Conservation (phyloP, 306 rosid genomes). For the Cucurbita moschata region DNA sequence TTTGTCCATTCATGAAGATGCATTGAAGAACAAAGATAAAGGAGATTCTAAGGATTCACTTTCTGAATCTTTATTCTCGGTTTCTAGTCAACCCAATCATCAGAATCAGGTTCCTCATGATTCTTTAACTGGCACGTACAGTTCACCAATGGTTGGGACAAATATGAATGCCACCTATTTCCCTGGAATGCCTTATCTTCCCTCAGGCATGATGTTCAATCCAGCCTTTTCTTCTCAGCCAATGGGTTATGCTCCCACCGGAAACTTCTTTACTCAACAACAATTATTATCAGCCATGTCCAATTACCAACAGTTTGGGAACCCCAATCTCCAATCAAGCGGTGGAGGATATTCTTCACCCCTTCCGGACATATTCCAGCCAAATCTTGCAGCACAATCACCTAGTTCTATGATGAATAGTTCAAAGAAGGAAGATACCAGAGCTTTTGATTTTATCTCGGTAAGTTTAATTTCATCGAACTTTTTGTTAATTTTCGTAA, state of each 20-base stretch:
- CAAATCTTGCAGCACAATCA: constrained; percentile 42
- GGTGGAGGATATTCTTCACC: constrained; percentile 34
- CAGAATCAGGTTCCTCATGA: constrained; percentile 27
- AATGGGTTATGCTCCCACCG: constrained; percentile 58
- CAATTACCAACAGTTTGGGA: constrained; percentile 56
- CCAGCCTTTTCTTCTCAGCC: constrained; percentile 65
- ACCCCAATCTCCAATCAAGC: constrained; percentile 34
- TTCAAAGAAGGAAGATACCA: constrained; percentile 82
- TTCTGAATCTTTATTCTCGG: constrained; percentile 40
- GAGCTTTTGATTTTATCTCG: constrained; percentile 92
- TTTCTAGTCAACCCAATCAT: constrained; percentile 21
- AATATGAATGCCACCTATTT: constrained; percentile 49
- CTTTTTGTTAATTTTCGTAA: neutral
- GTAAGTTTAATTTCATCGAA: constrained; percentile 37
- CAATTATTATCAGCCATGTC: constrained; percentile 77
- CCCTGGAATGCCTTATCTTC: constrained; percentile 43
- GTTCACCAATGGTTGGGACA: constrained; percentile 36
- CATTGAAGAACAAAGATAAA: constrained; percentile 31
- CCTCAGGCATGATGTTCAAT: constrained; percentile 56
- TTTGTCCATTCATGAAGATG: constrained; percentile 44
- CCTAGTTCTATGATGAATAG: constrained; percentile 44
- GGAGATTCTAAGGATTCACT: constrained; percentile 24
- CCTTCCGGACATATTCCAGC: constrained; percentile 78
- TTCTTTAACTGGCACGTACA: constrained; percentile 32
- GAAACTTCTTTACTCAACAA: constrained; percentile 66